These are phyloP conservation scores for Plasmodium cynomolgi DNA, from an alignment of 169 alveolate genomes.

Conservation along the genomic window DNA sequence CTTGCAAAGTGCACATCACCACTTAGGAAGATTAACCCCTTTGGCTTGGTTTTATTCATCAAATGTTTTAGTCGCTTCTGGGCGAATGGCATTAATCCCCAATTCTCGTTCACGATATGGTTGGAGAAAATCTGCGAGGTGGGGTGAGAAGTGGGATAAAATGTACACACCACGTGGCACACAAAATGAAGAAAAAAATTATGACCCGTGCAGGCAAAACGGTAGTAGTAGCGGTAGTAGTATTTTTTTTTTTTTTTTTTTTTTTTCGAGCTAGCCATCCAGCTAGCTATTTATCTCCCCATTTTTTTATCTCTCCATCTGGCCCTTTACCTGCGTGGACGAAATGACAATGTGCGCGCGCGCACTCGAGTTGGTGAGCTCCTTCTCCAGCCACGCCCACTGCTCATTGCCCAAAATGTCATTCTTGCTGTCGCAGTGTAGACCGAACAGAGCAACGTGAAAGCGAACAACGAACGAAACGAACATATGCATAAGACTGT, in stretches of 20 bases:
- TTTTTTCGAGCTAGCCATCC: neutral
- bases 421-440: constrained; percentile 84
- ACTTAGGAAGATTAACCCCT: constrained; percentile 85
- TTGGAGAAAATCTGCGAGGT: constrained; percentile 55
- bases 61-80: constrained; percentile 80
- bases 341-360: constrained; percentile 89
- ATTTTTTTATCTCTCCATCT: neutral
- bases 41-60: constrained; percentile 84
- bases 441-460: constrained; percentile 78
- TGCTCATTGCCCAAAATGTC: constrained; percentile 92
- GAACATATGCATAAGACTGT: constrained; percentile 12
- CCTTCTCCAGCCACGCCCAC: constrained; percentile 92
- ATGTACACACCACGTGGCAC: neutral
- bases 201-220: neutral
- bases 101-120: constrained; percentile 82
- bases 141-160: neutral
- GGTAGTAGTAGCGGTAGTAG: neutral
- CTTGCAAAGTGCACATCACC: constrained; percentile 89
- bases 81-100: constrained; percentile 89
- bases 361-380: constrained; percentile 88
- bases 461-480: constrained; percentile 44
- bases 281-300: neutral
- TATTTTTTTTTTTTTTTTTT: constrained; percentile 12
- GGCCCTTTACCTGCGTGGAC: constrained; percentile 86
- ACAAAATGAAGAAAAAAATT: neutral